phyloP scores from a whole-genome alignment of 2,329 filamentous ascomycete genomes.

The Ilyonectria destructans region DNA sequence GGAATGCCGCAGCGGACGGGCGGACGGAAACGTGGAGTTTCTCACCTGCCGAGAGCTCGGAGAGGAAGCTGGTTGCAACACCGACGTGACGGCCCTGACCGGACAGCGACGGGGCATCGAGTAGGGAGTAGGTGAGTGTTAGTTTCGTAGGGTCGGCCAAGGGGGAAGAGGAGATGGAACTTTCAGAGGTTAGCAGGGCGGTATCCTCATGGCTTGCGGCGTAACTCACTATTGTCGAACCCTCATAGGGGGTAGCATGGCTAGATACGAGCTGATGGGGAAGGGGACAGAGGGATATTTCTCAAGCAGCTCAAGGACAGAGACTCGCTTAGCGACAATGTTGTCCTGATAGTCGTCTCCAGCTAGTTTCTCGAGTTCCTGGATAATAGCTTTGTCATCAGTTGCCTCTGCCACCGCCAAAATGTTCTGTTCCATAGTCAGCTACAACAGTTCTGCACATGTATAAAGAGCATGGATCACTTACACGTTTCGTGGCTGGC shows the following conservation, averaged over 20 bases:
- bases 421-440: slow-evolving; percentile 50
- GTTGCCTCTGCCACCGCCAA: slow-evolving; percentile 65
- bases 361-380: slow-evolving; percentile 64
- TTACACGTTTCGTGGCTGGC: slow-evolving; percentile 78
- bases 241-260: slow-evolving; percentile 83
- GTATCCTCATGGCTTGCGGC: not conserved
- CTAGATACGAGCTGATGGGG: slow-evolving; percentile 77
- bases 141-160: slow-evolving; percentile 70
- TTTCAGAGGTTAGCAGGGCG: slow-evolving; percentile 37
- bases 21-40: slow-evolving; percentile 67
- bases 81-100: slow-evolving; percentile 69
- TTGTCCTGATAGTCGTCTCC: slow-evolving; percentile 65
- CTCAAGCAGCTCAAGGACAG: slow-evolving; percentile 80
- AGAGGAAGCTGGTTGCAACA: slow-evolving; percentile 75
- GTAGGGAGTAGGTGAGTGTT: slow-evolving; percentile 79
- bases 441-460: not conserved
- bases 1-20: slow-evolving; percentile 63
- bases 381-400: slow-evolving; percentile 60
- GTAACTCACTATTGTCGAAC: slow-evolving; percentile 77
- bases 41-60: slow-evolving; percentile 62
- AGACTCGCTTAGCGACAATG: slow-evolving; percentile 71
- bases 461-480: slow-evolving; percentile 30
- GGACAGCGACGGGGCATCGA: slow-evolving; percentile 70
- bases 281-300: slow-evolving; percentile 73
- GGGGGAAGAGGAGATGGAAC: slow-evolving; percentile 83